Conservation (phyloP, 2,329 filamentous ascomycete genomes). For the Emmonsiellopsis sp. region DNA sequence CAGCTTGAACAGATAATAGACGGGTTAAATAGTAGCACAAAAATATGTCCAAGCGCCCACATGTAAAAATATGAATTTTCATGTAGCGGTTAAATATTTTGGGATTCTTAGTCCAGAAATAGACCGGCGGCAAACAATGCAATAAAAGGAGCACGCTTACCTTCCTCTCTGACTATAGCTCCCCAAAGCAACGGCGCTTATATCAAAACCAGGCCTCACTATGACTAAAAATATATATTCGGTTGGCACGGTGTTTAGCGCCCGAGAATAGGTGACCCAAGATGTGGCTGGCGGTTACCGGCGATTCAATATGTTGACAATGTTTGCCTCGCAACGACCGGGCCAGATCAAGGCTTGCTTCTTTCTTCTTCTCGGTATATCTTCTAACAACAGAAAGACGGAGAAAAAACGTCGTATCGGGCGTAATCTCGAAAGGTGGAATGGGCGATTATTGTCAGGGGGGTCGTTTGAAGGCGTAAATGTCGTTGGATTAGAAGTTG, state of each 20-base stretch:
- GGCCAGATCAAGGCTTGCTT: not conserved
- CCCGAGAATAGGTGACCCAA: not conserved
- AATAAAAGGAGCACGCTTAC: slow-evolving; percentile 2
- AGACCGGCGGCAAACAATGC: slow-evolving; percentile 1
- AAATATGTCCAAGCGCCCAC: not conserved
- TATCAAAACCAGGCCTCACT: not conserved
- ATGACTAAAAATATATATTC: not conserved
- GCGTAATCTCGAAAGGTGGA: not conserved
- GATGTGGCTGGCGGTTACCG: not conserved
- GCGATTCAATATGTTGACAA: too few relatives aligned
- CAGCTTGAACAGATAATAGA: not conserved
- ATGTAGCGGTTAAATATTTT: not conserved
- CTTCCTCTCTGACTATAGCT: not conserved
- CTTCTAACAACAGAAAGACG: not conserved
- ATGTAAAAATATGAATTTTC: not conserved
- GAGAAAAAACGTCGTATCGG: not conserved
- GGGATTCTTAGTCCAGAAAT: not conserved
- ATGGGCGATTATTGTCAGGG: not conserved
- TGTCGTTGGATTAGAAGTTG: not conserved
- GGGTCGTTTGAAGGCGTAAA: not conserved
- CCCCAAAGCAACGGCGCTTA: not conserved
- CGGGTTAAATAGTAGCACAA: not conserved
- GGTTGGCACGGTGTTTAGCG: not conserved
- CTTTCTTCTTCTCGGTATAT: not conserved
- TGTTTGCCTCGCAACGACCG: too few relatives aligned